Evolutionary conservation across 23 red algal genomes (phyloP).

Genomic region (Gracilaria vermiculophylla): DNA sequence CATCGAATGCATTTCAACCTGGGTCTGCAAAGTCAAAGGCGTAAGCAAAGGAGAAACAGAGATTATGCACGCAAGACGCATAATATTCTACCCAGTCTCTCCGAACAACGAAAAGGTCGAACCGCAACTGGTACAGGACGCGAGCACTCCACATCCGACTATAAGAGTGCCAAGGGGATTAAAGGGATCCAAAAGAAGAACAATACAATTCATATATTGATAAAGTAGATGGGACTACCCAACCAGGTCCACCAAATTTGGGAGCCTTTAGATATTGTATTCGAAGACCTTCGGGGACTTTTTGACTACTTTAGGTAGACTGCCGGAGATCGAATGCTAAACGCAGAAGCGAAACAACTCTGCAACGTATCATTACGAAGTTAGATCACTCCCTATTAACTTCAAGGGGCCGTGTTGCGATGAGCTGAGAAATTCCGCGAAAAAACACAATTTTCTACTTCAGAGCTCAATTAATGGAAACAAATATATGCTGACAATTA

Average conservation of each 20-base stretch:
- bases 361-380: not conserved
- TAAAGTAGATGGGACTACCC: constrained; percentile 20
- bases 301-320: constrained; percentile 21
- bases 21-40: too few species aligned
- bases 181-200: not conserved
- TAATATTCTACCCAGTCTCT: too few species aligned
- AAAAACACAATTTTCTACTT: too few species aligned
- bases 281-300: constrained; percentile 22
- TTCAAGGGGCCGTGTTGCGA: not conserved
- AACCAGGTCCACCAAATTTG: constrained; percentile 20
- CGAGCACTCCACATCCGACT: constrained; percentile 20
- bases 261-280: not conserved
- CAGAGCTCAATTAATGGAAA: too few species aligned
- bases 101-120: not conserved
- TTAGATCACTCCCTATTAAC: not conserved
- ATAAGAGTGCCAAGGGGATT: constrained; percentile 1
- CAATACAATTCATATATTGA: not conserved
- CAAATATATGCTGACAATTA: not conserved
- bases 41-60: too few species aligned
- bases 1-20: too few species aligned
- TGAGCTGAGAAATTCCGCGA: too few species aligned
- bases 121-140: not conserved
- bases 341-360: not conserved
- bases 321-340: not conserved
- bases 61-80: too few species aligned